Conservation (phyloP, 495 filamentous ascomycete species). For the Antarctomyces pellizariae region DNA sequence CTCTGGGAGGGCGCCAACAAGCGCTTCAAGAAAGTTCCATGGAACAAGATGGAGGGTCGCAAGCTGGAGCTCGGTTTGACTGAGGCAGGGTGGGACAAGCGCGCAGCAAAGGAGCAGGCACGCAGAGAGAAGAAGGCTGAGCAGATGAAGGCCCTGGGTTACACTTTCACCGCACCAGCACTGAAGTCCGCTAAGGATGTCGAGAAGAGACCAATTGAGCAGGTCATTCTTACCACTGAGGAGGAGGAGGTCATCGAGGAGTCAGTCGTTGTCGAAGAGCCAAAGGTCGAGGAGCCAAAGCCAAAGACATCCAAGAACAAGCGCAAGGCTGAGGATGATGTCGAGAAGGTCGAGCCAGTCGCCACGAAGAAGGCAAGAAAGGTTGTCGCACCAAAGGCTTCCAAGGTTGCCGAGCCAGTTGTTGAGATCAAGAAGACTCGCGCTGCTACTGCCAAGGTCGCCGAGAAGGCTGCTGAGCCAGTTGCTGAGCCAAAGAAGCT, state of each 20-base stretch:
- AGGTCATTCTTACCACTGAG: conserved; percentile 6
- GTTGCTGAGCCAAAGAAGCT: conserved; percentile 2
- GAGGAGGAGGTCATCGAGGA: conserved; percentile 17
- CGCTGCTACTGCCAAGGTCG: conserved; percentile 2
- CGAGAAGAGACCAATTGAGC: conserved; percentile 14
- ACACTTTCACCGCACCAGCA: conserved; percentile 55
- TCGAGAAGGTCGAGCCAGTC: conserved; percentile 5
- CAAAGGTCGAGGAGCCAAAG: conserved; percentile 3
- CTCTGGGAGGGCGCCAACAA: conserved; percentile 74
- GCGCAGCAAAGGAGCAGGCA: conserved; percentile 43
- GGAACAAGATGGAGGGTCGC: conserved; percentile 59
- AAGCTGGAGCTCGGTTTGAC: conserved; percentile 43
- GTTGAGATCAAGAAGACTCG: conserved; percentile 7
- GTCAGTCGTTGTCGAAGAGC: conserved; percentile 7
- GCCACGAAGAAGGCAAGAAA: conserved; percentile 3
- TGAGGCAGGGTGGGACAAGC: conserved; percentile 52
- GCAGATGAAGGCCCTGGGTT: conserved; percentile 59
- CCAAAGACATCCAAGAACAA: too few relatives aligned
- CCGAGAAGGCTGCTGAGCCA: conserved; percentile 1
- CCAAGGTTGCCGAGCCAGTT: too few relatives aligned
- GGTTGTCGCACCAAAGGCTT: neutral
- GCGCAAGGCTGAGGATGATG: conserved; percentile 2
- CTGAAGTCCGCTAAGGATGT: conserved; percentile 44
- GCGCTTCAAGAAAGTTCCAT: conserved; percentile 69
- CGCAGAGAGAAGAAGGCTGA: conserved; percentile 38